Conservation (phyloP, 2,329 filamentous ascomycete species). For the Xylariales sp. region DNA sequence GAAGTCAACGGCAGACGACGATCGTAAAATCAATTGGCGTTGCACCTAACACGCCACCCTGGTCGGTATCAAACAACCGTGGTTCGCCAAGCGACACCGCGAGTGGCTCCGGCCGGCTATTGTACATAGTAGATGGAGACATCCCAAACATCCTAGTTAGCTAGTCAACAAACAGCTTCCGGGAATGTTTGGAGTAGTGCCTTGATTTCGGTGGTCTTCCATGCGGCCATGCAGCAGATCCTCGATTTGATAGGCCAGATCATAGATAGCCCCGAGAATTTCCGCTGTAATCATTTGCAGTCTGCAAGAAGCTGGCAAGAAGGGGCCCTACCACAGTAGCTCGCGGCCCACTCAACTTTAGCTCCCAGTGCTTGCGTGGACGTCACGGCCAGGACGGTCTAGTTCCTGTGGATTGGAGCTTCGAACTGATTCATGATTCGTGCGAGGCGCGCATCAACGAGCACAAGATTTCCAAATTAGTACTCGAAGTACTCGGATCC, state of each 20-base stretch:
- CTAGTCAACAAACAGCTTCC: not conserved
- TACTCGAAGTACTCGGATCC: no score
- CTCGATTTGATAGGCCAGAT: constrained; percentile 4
- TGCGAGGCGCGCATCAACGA: no score
- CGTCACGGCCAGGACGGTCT: constrained; percentile 5
- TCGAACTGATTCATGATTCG: no score
- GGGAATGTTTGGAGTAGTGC: constrained; percentile 1
- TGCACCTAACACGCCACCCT: no score
- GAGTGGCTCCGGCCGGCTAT: no score
- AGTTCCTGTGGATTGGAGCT: no score
- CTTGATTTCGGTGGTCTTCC: not conserved
- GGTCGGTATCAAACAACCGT: no score
- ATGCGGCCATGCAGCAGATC: not conserved
- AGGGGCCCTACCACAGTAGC: no score
- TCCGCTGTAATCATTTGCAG: not conserved
- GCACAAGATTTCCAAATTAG: no score
- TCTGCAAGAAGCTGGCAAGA: not conserved
- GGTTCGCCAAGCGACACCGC: not conserved
- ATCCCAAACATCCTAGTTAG: not conserved
- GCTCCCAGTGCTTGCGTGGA: constrained; percentile 2
- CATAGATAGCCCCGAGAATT: not conserved
- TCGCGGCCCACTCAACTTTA: not conserved
- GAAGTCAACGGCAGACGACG: no score
- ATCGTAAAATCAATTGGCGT: no score
- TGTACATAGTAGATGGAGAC: no score